These are phyloP conservation scores for Kandelia obovata DNA, from an alignment of 345 rosid genomes.

Conservation along the genomic window DNA sequence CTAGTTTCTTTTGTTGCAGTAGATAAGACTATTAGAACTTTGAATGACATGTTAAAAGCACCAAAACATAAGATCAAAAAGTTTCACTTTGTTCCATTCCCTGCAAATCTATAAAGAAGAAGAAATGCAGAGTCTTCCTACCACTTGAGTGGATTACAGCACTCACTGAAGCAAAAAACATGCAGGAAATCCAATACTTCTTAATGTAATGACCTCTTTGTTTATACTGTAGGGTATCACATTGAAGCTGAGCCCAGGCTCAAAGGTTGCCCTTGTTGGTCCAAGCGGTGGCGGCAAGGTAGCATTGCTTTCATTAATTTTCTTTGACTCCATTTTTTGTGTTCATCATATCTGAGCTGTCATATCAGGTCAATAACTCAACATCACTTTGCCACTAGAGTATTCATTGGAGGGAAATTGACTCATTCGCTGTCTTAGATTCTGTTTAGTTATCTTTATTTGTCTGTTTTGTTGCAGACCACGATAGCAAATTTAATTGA, in stretches of 20 bases:
- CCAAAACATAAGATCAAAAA: too few species aligned
- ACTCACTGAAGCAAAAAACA: too few species aligned
- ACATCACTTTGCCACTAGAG: not conserved
- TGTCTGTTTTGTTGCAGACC: constrained; percentile 52
- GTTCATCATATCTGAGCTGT: not conserved
- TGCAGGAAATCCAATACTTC: not conserved
- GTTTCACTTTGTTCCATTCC: too few species aligned
- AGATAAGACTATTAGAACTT: too few species aligned
- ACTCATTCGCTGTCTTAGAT: not conserved
- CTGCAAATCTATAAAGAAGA: too few species aligned
- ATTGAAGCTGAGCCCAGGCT: constrained; percentile 71
- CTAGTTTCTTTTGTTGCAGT: too few species aligned
- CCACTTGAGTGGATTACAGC: not conserved
- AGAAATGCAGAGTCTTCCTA: not conserved
- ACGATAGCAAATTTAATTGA: constrained; percentile 90
- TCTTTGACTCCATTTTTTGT: not conserved
- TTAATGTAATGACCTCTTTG: not conserved
- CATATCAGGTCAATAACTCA: not conserved
- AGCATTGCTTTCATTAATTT: constrained; percentile 14
- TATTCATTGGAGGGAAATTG: not conserved
- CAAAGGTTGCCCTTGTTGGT: constrained; percentile 93
- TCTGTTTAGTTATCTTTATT: not conserved
- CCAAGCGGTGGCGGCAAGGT: constrained; percentile 99
- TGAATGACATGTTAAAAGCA: too few species aligned
- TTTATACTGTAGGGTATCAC: constrained; percentile 68